Conservation (phyloP, 441 rosid genomes). For the Breynia disticha region DNA sequence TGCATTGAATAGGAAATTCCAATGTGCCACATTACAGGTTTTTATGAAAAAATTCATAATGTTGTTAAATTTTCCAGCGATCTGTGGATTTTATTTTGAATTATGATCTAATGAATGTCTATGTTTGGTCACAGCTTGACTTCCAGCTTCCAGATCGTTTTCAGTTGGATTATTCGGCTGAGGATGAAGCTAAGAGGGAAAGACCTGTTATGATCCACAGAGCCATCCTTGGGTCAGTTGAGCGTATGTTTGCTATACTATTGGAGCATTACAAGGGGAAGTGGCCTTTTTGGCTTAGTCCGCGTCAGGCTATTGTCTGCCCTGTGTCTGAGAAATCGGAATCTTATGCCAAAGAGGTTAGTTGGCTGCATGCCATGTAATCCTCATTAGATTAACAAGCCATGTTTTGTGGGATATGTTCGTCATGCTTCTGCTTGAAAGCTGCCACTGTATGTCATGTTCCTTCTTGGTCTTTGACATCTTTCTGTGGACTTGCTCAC, state of each 20-base stretch:
- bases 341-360: constrained; percentile 68
- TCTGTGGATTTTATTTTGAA: background rate
- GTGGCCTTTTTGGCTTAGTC: constrained; percentile 99
- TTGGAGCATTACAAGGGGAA: constrained; percentile 98
- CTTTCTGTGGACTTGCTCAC: too few species aligned
- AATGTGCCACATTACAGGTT: constrained; percentile 97
- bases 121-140: constrained; percentile 73
- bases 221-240: constrained; percentile 95
- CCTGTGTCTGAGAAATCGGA: constrained; percentile 89
- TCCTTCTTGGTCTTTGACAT: too few species aligned
- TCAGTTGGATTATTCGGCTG: constrained; percentile 74
- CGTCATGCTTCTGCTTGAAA: too few species aligned
- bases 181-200: constrained; percentile 78
- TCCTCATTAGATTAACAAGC: constrained; percentile 1
- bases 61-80: background rate
- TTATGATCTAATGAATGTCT: constrained; percentile 10
- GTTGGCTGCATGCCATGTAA: constrained; percentile 6
- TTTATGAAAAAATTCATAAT: constrained; percentile 3
- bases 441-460: too few species aligned
- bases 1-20: constrained; percentile 86
- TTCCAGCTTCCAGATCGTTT: constrained; percentile 92
- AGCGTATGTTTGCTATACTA: constrained; percentile 90
- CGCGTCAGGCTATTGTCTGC: constrained; percentile 98
- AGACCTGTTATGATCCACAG: constrained; percentile 96
- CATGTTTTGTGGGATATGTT: background rate